Evolutionary conservation across 805 yeast genomes (phyloP), one percentile per base, ranked within the genome.

Genomic region (Candida khao-thaluensis): DNA sequence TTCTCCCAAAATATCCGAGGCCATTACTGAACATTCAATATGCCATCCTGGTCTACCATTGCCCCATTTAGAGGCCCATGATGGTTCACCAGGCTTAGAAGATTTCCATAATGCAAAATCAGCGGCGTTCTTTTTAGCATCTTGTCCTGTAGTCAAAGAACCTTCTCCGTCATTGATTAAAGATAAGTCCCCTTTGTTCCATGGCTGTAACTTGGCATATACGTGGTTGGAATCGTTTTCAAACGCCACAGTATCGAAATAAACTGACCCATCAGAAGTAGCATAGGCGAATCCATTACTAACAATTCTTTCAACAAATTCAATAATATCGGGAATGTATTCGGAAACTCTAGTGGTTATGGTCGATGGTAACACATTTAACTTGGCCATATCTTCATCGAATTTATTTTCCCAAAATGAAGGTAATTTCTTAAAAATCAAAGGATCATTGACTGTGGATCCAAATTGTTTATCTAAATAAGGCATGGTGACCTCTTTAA

Each of bases 21-120:
- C 98, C 99, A 93, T 93, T 15, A 93, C 99, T 7, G 97, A 89
- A 74, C 99, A 93, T 66, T 93, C 99, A 60, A 93, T 93, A 61
- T 93, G 99, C 99, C 99, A 93, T 3, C 99, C 99, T 10, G 99
- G 99, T 61, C 99, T 82, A 38, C 99, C 99, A 43, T 72, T 72
- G 17, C 99, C 99, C 98, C 98, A 93, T 18, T 91, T 90, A 2
- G 96, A 87, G 5, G 73, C 77, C 98, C 98, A 93, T 34, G 80
- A 76, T 17, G 99, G 99, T 66, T 93, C 99, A 52, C 99, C 99
- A 6, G 95, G 91, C 59, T 93, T 93, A 6, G 95, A 85, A 0
- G 90, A 79, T 60, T 93, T 93, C 99, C 99, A 93, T 24, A 93
- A 72, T 1, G 99, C 99, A 64, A 93, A 93, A 62, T 93, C 99